Conservation (phyloP, 805 yeast species). For the Lipomyces orientalis region DNA sequence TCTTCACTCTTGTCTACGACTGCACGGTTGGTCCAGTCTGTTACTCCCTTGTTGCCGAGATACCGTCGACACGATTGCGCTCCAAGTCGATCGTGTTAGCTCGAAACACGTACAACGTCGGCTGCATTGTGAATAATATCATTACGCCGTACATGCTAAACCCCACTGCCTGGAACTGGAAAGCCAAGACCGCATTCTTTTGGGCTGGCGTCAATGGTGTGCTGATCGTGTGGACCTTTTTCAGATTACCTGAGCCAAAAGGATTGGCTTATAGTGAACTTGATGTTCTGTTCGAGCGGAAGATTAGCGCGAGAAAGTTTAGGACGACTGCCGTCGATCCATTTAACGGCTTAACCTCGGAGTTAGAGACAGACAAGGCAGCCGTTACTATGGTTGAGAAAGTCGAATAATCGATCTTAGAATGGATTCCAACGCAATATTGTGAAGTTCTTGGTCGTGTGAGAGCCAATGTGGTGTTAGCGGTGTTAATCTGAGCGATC, state of each 20-base stretch:
- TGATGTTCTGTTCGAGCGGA: constrained; percentile 56
- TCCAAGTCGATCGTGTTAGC: constrained; percentile 53
- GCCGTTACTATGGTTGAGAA: background rate
- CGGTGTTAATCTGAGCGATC: background rate
- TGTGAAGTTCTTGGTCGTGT: background rate
- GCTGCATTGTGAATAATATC: constrained; percentile 37
- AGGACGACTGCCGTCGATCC: constrained; percentile 11
- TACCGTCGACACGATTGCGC: constrained; percentile 52
- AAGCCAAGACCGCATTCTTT: constrained; percentile 23
- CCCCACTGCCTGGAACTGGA: constrained; percentile 48
- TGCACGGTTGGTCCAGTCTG: constrained; percentile 54
- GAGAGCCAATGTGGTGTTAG: background rate
- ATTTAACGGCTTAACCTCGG: constrained; percentile 7
- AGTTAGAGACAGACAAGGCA: background rate
- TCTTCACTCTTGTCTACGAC: constrained; percentile 56
- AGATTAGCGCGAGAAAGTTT: constrained; percentile 19
- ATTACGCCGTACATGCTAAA: constrained; percentile 57
- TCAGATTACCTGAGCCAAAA: constrained; percentile 64
- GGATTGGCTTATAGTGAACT: constrained; percentile 65
- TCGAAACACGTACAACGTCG: constrained; percentile 44
- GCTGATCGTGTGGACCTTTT: constrained; percentile 52
- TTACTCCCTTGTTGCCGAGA: constrained; percentile 51
- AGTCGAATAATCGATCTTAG: background rate
- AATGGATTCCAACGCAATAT: background rate
- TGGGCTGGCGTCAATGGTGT: constrained; percentile 9